Evolutionary conservation across 176 grass and related monocot species (phyloP), one percentile per base, ranked within the genome.

Genomic region (Aegilops umbellulata): DNA sequence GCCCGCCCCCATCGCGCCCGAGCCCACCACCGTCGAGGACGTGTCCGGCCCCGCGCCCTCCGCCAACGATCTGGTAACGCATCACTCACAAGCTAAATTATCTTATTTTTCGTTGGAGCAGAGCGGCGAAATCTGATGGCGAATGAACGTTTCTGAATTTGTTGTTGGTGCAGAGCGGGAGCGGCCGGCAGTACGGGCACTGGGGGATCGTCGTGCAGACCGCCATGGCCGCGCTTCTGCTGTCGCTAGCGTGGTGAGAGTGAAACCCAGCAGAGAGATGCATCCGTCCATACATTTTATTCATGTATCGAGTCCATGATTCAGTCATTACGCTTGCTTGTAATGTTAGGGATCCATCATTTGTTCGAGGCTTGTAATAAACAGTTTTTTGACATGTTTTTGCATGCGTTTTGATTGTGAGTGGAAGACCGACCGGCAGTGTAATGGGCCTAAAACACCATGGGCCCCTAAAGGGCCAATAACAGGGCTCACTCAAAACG

Each of bases 61-160:
- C 1, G 89, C 95, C 6, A 75, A 23, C 11, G 95, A 98, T 75
- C 75, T 95, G 86, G 95, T 98, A 93, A 90, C 14, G 34, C 49
- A 30, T 51, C 35, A 26, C 14, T 3, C 42, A 7, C 2, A 27
- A 53, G 3, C 27, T 2, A 79, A 17, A 5, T 8, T 26, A n/a
- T 69, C 6, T 11, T 5, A 14, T 4, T 20, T 17, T 53, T 53
- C 5, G 4, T 51, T 53, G 0, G 2, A 17, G 1, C 7, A 26
- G 3, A 23, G 8, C 49, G 1, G 15, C 49, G 22, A 12, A 3
- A 75, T 7, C 6, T 7, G 41, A 44, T 4, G 41, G 41, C 41
- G 3, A 44, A 44, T 1, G 39, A 0, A 42, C 10, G 41, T 13
- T 44, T 44, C 3, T 12, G 41, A 13, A 47, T 47, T 47, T 4